Percentiles rank a stretch among this genome's conserved stretches.
These are phyloP conservation scores for Brasenia schreberi DNA, from an alignment of 164 flowering plant species.

Conservation along the genomic window DNA sequence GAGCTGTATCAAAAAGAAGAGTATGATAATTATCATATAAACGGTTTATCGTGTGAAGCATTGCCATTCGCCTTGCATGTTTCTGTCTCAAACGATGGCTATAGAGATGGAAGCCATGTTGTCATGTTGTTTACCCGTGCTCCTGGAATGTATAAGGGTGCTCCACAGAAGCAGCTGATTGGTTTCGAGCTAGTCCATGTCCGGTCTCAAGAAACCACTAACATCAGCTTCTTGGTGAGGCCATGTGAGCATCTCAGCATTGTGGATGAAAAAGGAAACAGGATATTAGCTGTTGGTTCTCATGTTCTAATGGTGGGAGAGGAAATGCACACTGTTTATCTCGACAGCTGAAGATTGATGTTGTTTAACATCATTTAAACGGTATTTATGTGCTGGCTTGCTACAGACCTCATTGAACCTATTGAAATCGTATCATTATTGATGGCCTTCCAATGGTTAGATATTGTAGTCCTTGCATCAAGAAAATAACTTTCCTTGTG, in stretches of 20 bases:
- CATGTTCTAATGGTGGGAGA: constrained; percentile 40
- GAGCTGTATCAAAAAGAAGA: constrained; percentile 8
- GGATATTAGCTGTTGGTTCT: constrained; percentile 47
- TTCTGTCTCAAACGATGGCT: constrained; percentile 56
- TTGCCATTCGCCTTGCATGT: constrained; percentile 38
- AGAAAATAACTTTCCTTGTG: no score
- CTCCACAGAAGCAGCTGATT: constrained; percentile 58
- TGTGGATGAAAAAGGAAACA: constrained; percentile 44
- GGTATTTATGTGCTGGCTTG: no score
- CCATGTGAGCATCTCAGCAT: constrained; percentile 69
- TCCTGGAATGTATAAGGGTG: constrained; percentile 21
- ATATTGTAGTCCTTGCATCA: no score
- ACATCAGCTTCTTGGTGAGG: constrained; percentile 42
- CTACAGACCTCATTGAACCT: no score
- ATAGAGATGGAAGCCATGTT: constrained; percentile 63
- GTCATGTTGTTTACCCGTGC: constrained; percentile 46
- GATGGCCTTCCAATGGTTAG: no score
- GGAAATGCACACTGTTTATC: constrained; percentile 26
- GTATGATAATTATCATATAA: constrained; percentile 22
- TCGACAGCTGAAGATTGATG: constrained; percentile 13
- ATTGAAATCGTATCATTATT: no score
- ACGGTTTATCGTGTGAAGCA: constrained; percentile 46
- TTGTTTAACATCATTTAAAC: no score
- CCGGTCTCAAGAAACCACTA: constrained; percentile 16
- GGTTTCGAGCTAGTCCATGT: constrained; percentile 56